Percentiles rank a stretch among this genome's conserved stretches.
phyloP scores from a whole-genome alignment of 208 protist genomes.

The Tritrichomonas musculus region DNA sequence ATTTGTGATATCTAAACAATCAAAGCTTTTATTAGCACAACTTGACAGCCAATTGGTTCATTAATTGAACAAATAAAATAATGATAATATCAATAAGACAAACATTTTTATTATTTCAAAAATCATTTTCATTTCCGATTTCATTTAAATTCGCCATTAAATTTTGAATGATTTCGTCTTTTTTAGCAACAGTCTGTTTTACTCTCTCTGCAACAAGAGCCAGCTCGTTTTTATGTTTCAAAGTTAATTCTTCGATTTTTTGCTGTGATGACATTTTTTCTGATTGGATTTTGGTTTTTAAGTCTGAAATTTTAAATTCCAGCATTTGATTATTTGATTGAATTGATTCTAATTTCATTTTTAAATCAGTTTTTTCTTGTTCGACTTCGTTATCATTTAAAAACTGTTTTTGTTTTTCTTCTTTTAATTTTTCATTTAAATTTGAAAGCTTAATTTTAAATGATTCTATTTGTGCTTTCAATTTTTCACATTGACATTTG shows the following conservation, averaged over 20 bases:
- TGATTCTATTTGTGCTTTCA: not conserved
- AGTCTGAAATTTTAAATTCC: too few relatives aligned
- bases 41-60: too few relatives aligned
- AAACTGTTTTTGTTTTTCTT: not conserved
- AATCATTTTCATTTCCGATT: too few relatives aligned
- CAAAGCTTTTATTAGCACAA: too few relatives aligned
- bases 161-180: not conserved
- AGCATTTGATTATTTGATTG: too few relatives aligned
- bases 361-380: not conserved
- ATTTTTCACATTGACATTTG: not conserved
- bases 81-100: too few relatives aligned
- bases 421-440: not conserved
- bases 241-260: not conserved
- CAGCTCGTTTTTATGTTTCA: not conserved
- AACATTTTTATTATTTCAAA: too few relatives aligned
- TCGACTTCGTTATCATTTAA: not conserved
- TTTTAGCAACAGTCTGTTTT: not conserved
- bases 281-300: too few relatives aligned
- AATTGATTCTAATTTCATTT: not conserved
- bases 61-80: too few relatives aligned
- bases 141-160: too few relatives aligned
- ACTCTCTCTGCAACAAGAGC: not conserved
- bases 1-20: too few relatives aligned
- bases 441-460: not conserved
- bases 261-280: too few relatives aligned